These are phyloP conservation scores for Chaetomiaceae sp. DNA, from an alignment of 2,329 filamentous ascomycete species.

Conservation along the genomic window DNA sequence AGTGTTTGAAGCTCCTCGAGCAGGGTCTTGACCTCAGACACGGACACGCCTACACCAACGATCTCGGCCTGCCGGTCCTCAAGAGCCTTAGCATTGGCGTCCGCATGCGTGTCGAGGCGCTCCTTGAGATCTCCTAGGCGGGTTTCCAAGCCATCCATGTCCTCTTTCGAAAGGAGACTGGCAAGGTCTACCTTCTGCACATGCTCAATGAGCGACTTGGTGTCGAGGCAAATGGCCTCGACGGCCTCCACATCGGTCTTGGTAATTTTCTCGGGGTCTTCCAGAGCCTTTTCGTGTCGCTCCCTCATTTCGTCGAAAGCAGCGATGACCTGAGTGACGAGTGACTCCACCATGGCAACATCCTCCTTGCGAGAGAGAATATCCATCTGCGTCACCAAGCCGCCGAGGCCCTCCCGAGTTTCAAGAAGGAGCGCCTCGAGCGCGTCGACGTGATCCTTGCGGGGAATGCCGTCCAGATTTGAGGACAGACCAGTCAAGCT, in stretches of 20 bases:
- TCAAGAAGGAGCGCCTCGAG: constrained; percentile 64
- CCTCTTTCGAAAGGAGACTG: constrained; percentile 67
- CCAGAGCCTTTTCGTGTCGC: constrained; percentile 45
- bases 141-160: constrained; percentile 64
- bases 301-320: constrained; percentile 69
- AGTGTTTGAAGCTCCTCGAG: constrained; percentile 73
- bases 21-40: constrained; percentile 70
- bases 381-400: constrained; percentile 61
- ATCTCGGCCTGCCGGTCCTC: constrained; percentile 82
- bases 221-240: constrained; percentile 74
- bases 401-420: constrained; percentile 65
- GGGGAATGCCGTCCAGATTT: constrained; percentile 61
- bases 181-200: constrained; percentile 66
- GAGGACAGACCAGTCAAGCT: constrained; percentile 60
- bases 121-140: constrained; percentile 62
- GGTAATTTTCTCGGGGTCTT: constrained; percentile 59
- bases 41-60: constrained; percentile 67
- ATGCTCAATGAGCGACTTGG: constrained; percentile 71
- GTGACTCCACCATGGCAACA: constrained; percentile 65
- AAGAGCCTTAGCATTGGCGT: constrained; percentile 69
- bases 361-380: constrained; percentile 72
- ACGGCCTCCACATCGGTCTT: constrained; percentile 80
- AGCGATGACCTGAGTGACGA: constrained; percentile 70
- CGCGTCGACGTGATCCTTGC: constrained; percentile 57
- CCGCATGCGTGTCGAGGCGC: constrained; percentile 59